These are phyloP conservation scores for Aspergillus sclerotiicarbonarius DNA, from an alignment of 495 filamentous ascomycete species.

Conservation along the genomic window DNA sequence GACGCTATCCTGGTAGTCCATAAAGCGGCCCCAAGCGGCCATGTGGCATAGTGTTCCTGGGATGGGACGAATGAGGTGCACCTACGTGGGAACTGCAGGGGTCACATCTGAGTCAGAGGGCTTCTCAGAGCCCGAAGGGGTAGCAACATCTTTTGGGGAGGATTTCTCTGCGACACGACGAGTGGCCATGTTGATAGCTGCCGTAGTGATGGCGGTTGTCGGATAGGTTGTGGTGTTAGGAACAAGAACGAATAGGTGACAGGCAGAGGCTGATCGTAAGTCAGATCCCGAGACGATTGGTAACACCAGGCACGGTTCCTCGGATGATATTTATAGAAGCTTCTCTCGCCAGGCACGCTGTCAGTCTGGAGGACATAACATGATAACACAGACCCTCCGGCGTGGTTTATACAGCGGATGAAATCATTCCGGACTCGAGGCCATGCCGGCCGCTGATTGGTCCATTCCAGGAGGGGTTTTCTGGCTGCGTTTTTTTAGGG, in stretches of 20 bases:
- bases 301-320: neutral
- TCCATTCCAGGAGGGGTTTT: neutral
- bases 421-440: neutral
- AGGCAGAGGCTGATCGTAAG: neutral
- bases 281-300: neutral
- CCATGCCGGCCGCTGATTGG: constrained; percentile 9
- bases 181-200: constrained; percentile 29
- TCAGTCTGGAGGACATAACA: neutral
- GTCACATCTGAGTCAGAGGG: constrained; percentile 43
- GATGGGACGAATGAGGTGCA: constrained; percentile 15
- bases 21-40: neutral
- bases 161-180: constrained; percentile 34
- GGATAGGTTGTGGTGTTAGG: neutral
- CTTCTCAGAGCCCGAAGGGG: constrained; percentile 24
- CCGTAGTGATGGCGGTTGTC: neutral
- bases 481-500: neutral
- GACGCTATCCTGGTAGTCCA: neutral
- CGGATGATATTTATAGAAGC: neutral
- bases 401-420: constrained; percentile 4
- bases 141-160: constrained; percentile 30
- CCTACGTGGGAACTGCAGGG: constrained; percentile 73
- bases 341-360: neutral
- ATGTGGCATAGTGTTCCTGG: constrained; percentile 10
- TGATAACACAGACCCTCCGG: neutral
- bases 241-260: neutral